These are phyloP conservation scores for Candida vaughaniae DNA, from an alignment of 805 yeast genomes.

Conservation along the genomic window DNA sequence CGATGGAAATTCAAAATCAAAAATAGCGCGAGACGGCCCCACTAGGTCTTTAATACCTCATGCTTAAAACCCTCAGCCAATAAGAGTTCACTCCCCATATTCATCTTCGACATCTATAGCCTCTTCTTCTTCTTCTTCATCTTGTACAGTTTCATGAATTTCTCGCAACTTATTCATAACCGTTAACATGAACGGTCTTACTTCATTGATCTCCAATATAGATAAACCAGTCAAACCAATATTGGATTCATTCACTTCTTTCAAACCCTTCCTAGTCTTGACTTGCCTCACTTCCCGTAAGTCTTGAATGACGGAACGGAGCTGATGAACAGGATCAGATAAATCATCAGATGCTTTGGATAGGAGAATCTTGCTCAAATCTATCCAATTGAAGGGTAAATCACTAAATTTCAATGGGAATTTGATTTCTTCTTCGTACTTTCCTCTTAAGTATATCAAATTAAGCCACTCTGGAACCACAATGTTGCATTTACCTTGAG, in stretches of 20 bases:
- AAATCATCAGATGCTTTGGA: constrained; percentile 77
- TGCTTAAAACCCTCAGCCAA: too few species aligned
- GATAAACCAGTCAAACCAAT: constrained; percentile 81
- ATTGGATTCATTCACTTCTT: constrained; percentile 76
- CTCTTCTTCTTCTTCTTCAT: constrained; percentile 14
- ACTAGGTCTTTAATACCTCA: too few species aligned
- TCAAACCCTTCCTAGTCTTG: constrained; percentile 78
- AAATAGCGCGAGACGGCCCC: constrained; percentile 2
- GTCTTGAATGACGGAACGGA: constrained; percentile 75
- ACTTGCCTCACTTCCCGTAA: constrained; percentile 77
- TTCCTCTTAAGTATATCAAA: constrained; percentile 48
- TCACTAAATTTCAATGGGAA: constrained; percentile 59
- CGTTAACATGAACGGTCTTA: constrained; percentile 75
- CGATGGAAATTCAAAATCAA: neutral
- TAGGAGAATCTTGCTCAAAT: constrained; percentile 67
- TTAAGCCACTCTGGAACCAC: constrained; percentile 86
- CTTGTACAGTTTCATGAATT: constrained; percentile 40
- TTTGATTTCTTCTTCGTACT: constrained; percentile 65
- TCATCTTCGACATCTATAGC: constrained; percentile 13
- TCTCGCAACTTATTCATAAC: constrained; percentile 78
- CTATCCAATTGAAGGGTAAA: constrained; percentile 90
- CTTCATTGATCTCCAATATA: constrained; percentile 80
- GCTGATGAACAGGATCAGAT: constrained; percentile 64
- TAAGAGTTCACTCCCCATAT: too few species aligned
- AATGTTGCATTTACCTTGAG: constrained; percentile 82